Percentiles rank a stretch among this genome's conserved stretches.
Evolutionary conservation across 2,329 filamentous ascomycete species (phyloP).

Genomic region (Fusarium agapanthi): DNA sequence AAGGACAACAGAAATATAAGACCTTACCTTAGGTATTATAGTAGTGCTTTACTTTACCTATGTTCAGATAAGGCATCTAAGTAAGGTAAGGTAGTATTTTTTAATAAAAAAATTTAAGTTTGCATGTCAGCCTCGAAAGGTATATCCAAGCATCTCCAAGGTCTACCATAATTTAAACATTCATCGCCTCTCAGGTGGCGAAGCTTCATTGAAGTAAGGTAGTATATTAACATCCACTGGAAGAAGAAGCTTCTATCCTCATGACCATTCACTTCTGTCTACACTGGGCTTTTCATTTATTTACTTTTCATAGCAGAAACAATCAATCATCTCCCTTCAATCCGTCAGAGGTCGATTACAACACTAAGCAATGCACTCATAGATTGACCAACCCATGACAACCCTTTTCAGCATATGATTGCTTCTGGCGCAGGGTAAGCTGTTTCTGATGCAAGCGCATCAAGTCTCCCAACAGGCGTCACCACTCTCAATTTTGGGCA

Average conservation of each 20-base stretch:
- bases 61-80: not conserved
- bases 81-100: no score
- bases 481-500: not conserved
- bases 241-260: not conserved
- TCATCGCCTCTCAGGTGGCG: no score
- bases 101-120: no score
- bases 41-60: not conserved
- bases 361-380: not conserved
- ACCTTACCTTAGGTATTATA: not conserved
- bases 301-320: not conserved
- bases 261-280: not conserved
- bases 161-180: no score
- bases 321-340: not conserved
- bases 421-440: not conserved
- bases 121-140: no score
- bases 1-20: not conserved
- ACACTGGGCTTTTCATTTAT: not conserved
- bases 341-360: not conserved
- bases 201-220: not conserved
- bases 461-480: not conserved
- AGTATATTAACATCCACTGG: no score
- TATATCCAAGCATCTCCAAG: no score
- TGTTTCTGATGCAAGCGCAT: not conserved
- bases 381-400: not conserved
- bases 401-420: not conserved